phyloP scores from a whole-genome alignment of 768 basidiomycete species.

The Amanita pallidorosea region DNA sequence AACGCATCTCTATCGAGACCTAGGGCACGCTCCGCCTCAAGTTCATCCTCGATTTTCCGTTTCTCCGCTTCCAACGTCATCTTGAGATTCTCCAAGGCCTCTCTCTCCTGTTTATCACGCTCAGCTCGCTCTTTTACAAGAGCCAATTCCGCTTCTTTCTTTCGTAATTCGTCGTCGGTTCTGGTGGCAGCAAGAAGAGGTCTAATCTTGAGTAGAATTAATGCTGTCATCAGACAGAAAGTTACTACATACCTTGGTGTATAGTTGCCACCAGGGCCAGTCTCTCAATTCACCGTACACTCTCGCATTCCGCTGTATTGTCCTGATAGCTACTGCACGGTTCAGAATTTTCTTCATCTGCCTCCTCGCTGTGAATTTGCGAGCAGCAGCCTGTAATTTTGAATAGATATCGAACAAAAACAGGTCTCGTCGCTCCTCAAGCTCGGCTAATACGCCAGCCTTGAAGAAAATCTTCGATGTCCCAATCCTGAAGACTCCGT shows the following conservation, averaged over 20 bases:
- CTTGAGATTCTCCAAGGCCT: constrained; percentile 68
- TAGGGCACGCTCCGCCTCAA: constrained; percentile 74
- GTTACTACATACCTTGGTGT: constrained; percentile 61
- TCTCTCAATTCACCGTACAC: constrained; percentile 83
- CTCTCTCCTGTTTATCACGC: constrained; percentile 73
- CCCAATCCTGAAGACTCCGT: constrained; percentile 78
- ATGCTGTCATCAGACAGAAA: background rate
- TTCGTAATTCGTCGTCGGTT: constrained; percentile 82
- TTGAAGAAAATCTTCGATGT: constrained; percentile 99
- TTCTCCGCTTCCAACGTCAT: constrained; percentile 81
- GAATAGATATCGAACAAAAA: constrained; percentile 87
- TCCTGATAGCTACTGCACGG: constrained; percentile 81
- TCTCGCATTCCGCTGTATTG: constrained; percentile 89
- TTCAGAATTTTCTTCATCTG: constrained; percentile 94
- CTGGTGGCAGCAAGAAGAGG: constrained; percentile 88
- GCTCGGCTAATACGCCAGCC: constrained; percentile 90
- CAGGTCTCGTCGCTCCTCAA: constrained; percentile 86
- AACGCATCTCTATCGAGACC: constrained; percentile 75
- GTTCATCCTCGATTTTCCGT: constrained; percentile 64
- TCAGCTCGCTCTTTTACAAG: constrained; percentile 79
- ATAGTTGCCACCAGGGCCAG: constrained; percentile 99
- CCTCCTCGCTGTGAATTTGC: constrained; percentile 78
- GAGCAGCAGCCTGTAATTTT: constrained; percentile 73
- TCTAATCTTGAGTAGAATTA: constrained; percentile 49
- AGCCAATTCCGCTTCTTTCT: constrained; percentile 76